phyloP scores from a whole-genome alignment of 2,329 filamentous ascomycete species.

The Cryphonectria naterciae region DNA sequence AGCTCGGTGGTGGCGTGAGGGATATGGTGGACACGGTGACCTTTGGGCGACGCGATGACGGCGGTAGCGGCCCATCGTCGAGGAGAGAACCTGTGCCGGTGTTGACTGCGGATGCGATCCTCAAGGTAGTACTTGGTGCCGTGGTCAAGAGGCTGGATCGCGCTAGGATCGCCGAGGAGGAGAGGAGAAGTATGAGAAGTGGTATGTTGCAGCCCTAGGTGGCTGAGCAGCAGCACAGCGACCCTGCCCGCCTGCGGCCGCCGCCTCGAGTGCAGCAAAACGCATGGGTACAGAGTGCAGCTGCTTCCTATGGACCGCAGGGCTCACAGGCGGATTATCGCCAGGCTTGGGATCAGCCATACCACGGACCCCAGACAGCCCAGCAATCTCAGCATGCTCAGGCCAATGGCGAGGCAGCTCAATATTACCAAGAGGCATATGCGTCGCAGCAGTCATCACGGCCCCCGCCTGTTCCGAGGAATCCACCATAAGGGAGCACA shows the following conservation, averaged over 20 bases:
- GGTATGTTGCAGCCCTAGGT: slow-evolving; percentile 22
- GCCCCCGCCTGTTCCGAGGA: neutral
- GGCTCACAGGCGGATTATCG: no score
- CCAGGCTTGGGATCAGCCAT: no score
- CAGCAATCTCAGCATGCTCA: neutral
- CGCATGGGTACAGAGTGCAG: no score
- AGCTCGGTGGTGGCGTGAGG: slow-evolving; percentile 60
- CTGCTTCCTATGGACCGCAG: no score
- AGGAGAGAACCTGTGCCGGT: slow-evolving; percentile 25
- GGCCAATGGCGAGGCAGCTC: neutral
- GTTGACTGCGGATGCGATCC: slow-evolving; percentile 70
- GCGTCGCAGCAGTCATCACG: neutral
- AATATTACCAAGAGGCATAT: neutral
- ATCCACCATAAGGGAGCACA: neutral
- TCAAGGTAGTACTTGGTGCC: slow-evolving; percentile 82
- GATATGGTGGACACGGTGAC: slow-evolving; percentile 94
- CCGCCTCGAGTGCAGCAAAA: no score
- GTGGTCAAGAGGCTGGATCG: slow-evolving; percentile 71
- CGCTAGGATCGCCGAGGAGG: slow-evolving; percentile 32
- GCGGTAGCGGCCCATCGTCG: slow-evolving; percentile 40
- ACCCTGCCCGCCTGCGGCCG: neutral
- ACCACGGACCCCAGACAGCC: neutral
- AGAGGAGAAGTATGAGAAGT: slow-evolving; percentile 27
- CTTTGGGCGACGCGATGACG: slow-evolving; percentile 54
- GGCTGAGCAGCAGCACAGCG: neutral